These are phyloP conservation scores for Angomonas ambiguus DNA, from an alignment of 208 protist species.

Conservation along the genomic window DNA sequence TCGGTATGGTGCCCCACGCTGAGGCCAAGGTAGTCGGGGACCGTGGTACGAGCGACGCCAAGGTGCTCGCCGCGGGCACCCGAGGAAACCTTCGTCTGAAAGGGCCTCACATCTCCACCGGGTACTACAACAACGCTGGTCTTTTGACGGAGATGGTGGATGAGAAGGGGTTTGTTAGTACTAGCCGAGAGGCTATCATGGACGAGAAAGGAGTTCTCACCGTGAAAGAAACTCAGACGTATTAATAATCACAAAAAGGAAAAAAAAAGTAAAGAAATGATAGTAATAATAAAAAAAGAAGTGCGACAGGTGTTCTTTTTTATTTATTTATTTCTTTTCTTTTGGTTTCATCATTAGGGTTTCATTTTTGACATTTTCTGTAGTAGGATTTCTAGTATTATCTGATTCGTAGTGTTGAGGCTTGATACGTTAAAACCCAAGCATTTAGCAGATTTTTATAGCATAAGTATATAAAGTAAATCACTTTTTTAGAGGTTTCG, in stretches of 20 bases:
- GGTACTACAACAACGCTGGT: conserved; percentile 91
- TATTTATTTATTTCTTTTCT: conserved; percentile 6
- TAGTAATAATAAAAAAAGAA: conserved; percentile 7
- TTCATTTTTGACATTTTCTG: no score
- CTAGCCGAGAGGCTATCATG: conserved; percentile 81
- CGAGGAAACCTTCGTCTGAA: conserved; percentile 86
- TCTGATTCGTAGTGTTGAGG: no score
- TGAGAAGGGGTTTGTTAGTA: conserved; percentile 80
- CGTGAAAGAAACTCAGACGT: conserved; percentile 60
- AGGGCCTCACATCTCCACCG: conserved; percentile 74
- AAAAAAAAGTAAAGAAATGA: conserved; percentile 8
- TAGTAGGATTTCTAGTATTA: no score
- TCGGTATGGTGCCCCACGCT: conserved; percentile 76
- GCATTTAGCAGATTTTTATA: no score
- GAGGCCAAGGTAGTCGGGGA: conserved; percentile 89
- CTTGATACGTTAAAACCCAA: no score
- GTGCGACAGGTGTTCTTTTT: background rate
- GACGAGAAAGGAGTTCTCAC: conserved; percentile 57
- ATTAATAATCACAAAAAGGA: conserved; percentile 49
- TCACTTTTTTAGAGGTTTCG: no score
- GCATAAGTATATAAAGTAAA: no score
- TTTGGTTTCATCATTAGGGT: background rate
- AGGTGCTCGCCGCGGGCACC: conserved; percentile 74
- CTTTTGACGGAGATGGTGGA: conserved; percentile 87
- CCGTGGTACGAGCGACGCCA: conserved; percentile 83